Evolutionary conservation across 306 rosid species (phyloP).

Genomic region (Quercus agrifolia): DNA sequence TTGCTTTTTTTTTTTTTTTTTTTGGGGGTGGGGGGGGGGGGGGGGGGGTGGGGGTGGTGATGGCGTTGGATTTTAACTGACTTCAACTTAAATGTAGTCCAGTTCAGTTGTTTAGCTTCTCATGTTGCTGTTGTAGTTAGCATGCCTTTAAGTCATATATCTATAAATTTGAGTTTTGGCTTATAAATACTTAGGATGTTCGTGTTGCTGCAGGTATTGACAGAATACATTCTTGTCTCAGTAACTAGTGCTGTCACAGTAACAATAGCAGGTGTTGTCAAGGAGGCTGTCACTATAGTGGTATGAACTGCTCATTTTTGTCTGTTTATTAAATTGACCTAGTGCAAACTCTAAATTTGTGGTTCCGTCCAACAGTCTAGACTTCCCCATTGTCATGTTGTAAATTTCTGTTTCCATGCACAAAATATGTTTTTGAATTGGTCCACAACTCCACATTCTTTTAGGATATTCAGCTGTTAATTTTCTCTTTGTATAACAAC

Average conservation of each 20-base stretch:
- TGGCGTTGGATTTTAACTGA: not conserved
- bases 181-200: conserved; percentile 15
- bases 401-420: not conserved
- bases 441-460: not conserved
- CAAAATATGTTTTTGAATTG: not conserved
- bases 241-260: conserved; percentile 97
- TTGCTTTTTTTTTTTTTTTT: not conserved
- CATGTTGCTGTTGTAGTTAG: not conserved
- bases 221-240: conserved; percentile 85
- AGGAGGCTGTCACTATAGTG: conserved; percentile 96
- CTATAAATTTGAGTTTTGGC: not conserved
- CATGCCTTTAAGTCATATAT: not conserved
- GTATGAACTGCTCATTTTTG: conserved; percentile 38
- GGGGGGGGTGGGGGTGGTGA: not conserved
- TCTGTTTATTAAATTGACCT: not conserved
- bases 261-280: conserved; percentile 96
- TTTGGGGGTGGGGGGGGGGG: not conserved
- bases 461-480: not conserved
- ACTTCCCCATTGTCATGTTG: not conserved
- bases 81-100: not conserved
- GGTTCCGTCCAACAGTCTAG: not conserved
- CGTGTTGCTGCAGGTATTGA: conserved; percentile 66
- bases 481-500: not conserved
- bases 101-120: not conserved
- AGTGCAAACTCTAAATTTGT: not conserved